Evolutionary conservation across 805 yeast genomes (phyloP), one percentile per base, ranked within the genome.

Genomic region (Brettanomyces custersianus): DNA sequence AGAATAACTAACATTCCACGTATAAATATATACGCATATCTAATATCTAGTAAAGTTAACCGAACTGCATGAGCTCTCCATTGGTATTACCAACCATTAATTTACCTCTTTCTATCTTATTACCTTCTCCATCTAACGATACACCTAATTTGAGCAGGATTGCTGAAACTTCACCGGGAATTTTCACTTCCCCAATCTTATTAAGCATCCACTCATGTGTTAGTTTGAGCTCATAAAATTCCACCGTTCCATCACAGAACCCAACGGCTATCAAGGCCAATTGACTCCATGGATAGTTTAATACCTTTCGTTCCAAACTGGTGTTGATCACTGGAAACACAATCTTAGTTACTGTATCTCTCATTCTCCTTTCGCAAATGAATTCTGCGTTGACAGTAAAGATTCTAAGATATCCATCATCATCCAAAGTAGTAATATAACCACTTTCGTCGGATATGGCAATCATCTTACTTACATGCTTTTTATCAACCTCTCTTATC

Each of bases 401-500:
- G 0, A 79, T 28, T 3, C 45, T 43, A 13, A 76, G 38, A 3
- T 30, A 18, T 19, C 41, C 34, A 0, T 36, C 32, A 1, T 34
- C 37, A 29, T 48, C 57, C 10, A 65, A 42, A 0, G 65, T 47
- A 3, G 70, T 70, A 30, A 80, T 64, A 31, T 62, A 59, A 0
- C 86, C 88, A 1, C 73, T 57, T 32, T 69, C 73, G 45, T 70
- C 65, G 0, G 80, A 72, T 18, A 78, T 65, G 3, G 72, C 62
- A 4, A 66, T 52, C 12, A 62, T 51, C 5, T 39, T 45, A 5
- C 41, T 35, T n/a, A n/a, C n/a, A 7, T 49, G 20, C 3, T 16
- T 40, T 5, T 51, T 40, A 26, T 31, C 30, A 11, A 52, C 43
- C 32, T 52, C 49, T 38, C 83, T 55, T 3, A 81, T 67, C 29